Conservation (phyloP, 2,329 filamentous ascomycete species). For the Claviceps sp. region DNA sequence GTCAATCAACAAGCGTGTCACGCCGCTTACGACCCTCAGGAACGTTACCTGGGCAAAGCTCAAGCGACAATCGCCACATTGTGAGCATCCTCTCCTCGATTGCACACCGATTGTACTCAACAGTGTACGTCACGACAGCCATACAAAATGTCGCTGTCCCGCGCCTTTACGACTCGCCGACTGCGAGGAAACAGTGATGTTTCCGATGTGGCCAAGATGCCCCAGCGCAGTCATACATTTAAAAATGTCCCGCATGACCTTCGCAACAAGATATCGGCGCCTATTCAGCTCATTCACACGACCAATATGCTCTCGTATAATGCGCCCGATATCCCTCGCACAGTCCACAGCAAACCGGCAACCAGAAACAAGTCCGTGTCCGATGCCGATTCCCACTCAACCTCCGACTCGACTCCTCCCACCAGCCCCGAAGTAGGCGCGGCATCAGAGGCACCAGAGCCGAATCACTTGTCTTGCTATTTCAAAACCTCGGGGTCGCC, state of each 20-base stretch:
- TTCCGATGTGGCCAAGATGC: constrained; percentile 26
- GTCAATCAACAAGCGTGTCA: background rate
- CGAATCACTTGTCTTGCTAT: constrained; percentile 56
- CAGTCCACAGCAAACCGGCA: constrained; percentile 36
- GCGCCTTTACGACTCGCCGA: constrained; percentile 60
- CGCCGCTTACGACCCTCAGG: background rate
- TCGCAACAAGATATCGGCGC: constrained; percentile 70
- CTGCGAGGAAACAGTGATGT: constrained; percentile 37
- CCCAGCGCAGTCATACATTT: constrained; percentile 37
- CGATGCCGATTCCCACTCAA: constrained; percentile 57
- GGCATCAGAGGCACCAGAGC: constrained; percentile 43
- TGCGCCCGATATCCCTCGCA: constrained; percentile 62
- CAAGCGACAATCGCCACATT: background rate
- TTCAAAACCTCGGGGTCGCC: constrained; percentile 41
- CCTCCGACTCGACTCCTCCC: constrained; percentile 43
- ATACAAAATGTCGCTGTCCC: constrained; percentile 40
- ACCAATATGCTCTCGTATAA: constrained; percentile 96
- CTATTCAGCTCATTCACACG: constrained; percentile 77
- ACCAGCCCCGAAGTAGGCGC: constrained; percentile 56
- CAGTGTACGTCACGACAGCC: no score
- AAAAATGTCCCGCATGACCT: constrained; percentile 29
- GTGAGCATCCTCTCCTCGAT: background rate
- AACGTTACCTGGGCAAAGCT: background rate
- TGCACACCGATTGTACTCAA: no score
- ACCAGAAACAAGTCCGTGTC: constrained; percentile 49